phyloP scores from a whole-genome alignment of 768 basidiomycete species.

The Calocera cornea region DNA sequence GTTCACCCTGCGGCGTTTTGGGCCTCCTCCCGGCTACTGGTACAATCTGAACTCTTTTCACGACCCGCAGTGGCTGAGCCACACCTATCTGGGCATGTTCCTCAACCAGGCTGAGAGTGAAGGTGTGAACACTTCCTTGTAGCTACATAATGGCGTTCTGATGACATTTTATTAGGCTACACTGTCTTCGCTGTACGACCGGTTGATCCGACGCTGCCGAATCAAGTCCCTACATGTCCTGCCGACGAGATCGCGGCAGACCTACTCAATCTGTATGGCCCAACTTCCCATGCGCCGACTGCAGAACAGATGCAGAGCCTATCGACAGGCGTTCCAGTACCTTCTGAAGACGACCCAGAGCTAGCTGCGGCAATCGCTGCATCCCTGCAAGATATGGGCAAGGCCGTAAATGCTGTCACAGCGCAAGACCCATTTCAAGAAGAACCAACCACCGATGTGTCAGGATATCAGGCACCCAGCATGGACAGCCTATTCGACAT shows the following conservation, averaged over 20 bases:
- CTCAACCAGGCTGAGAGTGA: conserved; percentile 76
- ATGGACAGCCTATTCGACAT: neutral
- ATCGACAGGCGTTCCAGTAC: neutral
- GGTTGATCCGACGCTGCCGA: conserved; percentile 38
- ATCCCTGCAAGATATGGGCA: neutral
- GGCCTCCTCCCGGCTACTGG: conserved; percentile 56
- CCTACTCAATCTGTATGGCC: neutral
- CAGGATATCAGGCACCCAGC: neutral
- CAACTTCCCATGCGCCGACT: neutral
- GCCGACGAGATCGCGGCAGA: neutral
- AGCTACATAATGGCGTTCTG: conserved; percentile 9
- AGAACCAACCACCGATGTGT: neutral
- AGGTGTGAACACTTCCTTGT: conserved; percentile 35
- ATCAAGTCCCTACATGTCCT: neutral
- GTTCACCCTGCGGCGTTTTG: conserved; percentile 78
- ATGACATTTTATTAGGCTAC: conserved; percentile 40
- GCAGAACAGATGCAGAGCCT: neutral
- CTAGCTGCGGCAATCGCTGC: neutral
- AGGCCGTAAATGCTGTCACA: neutral
- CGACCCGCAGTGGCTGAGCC: conserved; percentile 69
- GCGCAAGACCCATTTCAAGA: neutral
- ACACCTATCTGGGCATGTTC: conserved; percentile 71
- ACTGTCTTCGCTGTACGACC: conserved; percentile 67
- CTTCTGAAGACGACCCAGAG: neutral
- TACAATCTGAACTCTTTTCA: conserved; percentile 75